Conservation (phyloP, 345 rosid species). For the Litchi chinensis region DNA sequence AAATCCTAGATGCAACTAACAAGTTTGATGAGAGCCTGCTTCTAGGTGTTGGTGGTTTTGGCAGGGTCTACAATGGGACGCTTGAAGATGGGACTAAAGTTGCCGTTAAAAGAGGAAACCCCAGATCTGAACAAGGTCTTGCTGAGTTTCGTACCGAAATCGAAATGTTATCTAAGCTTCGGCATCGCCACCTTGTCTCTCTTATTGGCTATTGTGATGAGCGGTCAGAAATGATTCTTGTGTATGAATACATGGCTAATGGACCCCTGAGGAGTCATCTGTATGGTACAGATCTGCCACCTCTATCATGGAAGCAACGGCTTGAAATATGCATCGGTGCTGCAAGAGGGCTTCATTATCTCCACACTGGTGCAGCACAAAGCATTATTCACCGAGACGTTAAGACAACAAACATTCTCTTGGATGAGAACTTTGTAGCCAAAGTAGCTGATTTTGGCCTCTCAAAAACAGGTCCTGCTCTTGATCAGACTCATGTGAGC, state of each 20-base stretch:
- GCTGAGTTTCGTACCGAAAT: slow-evolving; percentile 98
- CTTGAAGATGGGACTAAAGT: slow-evolving; percentile 86
- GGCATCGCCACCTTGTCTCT: slow-evolving; percentile 97
- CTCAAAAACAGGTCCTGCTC: slow-evolving; percentile 89
- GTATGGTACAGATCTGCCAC: slow-evolving; percentile 84
- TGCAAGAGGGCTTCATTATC: slow-evolving; percentile 95
- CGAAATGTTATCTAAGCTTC: slow-evolving; percentile 94
- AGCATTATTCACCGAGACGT: slow-evolving; percentile 98
- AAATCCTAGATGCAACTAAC: slow-evolving; percentile 90
- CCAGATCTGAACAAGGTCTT: slow-evolving; percentile 98
- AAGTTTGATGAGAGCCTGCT: slow-evolving; percentile 84
- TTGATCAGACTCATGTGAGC: slow-evolving; percentile 97
- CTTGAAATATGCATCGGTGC: slow-evolving; percentile 98
- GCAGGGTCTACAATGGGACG: slow-evolving; percentile 90
- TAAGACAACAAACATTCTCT: slow-evolving; percentile 93
- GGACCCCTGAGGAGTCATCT: slow-evolving; percentile 97
- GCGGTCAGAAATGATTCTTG: slow-evolving; percentile 92
- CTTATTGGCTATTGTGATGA: slow-evolving; percentile 98
- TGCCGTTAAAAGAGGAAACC: slow-evolving; percentile 98
- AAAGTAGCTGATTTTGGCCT: slow-evolving; percentile 99
- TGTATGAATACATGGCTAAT: slow-evolving; percentile 97
- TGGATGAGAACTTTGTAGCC: slow-evolving; percentile 91
- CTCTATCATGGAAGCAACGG: slow-evolving; percentile 93
- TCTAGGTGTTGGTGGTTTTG: slow-evolving; percentile 98
- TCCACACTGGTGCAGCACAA: slow-evolving; percentile 97